Conservation (phyloP, 2,329 filamentous ascomycete genomes). For the Xylaria sp. region DNA sequence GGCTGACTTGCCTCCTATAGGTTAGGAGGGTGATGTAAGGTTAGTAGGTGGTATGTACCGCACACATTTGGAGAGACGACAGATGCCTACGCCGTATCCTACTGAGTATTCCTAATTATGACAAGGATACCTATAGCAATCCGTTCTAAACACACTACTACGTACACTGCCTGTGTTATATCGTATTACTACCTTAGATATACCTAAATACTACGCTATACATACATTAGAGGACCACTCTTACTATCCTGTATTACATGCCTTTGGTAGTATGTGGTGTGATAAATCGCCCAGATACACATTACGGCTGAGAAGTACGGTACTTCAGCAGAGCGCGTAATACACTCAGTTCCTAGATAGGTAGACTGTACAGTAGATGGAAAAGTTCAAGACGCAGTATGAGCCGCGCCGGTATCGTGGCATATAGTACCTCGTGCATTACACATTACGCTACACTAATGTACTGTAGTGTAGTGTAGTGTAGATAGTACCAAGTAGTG, state of each 20-base stretch:
- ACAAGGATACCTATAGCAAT: slow-evolving; percentile 6
- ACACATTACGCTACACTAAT: neutral
- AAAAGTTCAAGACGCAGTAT: neutral
- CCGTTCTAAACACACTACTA: neutral
- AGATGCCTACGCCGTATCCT: neutral
- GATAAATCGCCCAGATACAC: neutral
- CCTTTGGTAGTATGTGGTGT: neutral
- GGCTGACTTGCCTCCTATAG: neutral
- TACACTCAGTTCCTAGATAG: neutral
- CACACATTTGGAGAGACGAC: neutral
- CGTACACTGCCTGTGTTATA: neutral
- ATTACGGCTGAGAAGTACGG: neutral
- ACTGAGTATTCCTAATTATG: neutral
- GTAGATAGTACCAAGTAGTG: too few relatives aligned
- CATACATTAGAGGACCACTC: neutral
- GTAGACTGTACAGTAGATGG: neutral
- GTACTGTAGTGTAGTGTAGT: too few relatives aligned
- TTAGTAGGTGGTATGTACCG: neutral
- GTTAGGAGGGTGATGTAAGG: neutral
- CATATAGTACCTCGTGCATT: neutral
- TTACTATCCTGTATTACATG: neutral
- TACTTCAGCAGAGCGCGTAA: neutral
- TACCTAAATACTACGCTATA: neutral
- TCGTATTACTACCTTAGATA: neutral
- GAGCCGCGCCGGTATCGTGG: neutral